Evolutionary conservation across 208 protist species (phyloP), one percentile per base, ranked within the genome.

Genomic region (Histomonas meleagridis): DNA sequence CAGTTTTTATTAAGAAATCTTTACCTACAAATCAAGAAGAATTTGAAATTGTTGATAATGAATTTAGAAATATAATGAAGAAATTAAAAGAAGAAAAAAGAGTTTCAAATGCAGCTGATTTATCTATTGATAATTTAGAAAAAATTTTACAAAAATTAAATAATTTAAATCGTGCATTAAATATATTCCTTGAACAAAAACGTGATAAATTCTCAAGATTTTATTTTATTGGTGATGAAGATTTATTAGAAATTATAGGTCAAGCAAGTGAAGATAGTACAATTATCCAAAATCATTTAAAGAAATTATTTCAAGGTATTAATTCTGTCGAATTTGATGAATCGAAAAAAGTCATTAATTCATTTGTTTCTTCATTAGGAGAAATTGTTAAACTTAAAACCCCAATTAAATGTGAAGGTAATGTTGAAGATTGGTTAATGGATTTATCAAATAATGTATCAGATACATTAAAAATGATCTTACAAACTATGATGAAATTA

Each of bases 221-320:
- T 94, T 99, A 99, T 93, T 99, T 99, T 94, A 98, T 99, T 94
- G 97, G 97, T 93, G 98, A 99, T 94, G 97, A 99, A 92, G 98
- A 99, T 92, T 94, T 99, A 57, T 95, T 99, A 12, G 97, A 99
- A 94, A 98, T 99, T 76, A 92, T 96, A 49, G 93, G 94, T 40
- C 94, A 95, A 60, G 65, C 69, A 51, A 72, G 94, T 18, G 86
- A 93, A 92, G 98, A 98, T 93, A 97, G 97, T 0, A 92, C 93
- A 28, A 96, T 98, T 35, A 98, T 99, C 90, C 97, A 98, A 95
- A 95, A 96, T 16, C 98, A 99, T 94, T 94, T 99, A 10, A 98
- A 98, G 94, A 99, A 99, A 94, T 95, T 99, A 21, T 99, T 98
- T 93, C 97, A 97, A 94, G 97, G 97, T 62, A 97, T 99, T 93